Base-by-base conservation (phyloP, 1,139 yeast species). In the Kurtzmaniella natalensis region DNA sequence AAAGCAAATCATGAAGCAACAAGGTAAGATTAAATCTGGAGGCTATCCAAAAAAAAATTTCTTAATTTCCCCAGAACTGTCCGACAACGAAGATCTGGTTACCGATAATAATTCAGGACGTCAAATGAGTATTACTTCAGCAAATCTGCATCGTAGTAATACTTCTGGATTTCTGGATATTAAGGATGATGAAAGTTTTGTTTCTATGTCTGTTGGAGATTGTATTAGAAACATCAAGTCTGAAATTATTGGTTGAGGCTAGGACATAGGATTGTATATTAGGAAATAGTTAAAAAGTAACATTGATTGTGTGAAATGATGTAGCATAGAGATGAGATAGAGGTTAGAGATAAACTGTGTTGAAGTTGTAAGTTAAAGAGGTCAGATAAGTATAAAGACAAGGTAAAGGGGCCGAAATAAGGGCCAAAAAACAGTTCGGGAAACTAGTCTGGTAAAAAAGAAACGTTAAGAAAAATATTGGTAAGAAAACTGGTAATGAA, bases 121-220 rank as follows among this genome's bases (percentile, higher is more conserved):
- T 11, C 28, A 32, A 4, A n/a, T 32, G 33, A 33, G 37, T 11
- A 17, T 35, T 13, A 22, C 27, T 17, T 35, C 37, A 4, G 22
- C 15, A 4, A 32, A 29, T n/a, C 32, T 35, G 6, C 29, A 18
- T 26, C 7, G 13, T 4, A 26, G 29, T 17, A 26, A 26, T 10
- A 18, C n/a, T 17, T 26, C 29, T 9, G 36, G 29, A 14, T 15
- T 35, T 8, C 15, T 22, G 14, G 37, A 35, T 10, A 18, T 35
- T 13, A 25, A 23, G 30, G 48, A 37, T 38, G 43, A 38, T 40
- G 72, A 64, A 37, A 64, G 69, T 43, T 55, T 66, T 31, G 54
- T 66, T 16, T 60, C 66, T 21, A 50, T 61, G 16, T 58, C 69
- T 4, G 57, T 65, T 29, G 71, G 66, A 25, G 71, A 66, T 37